Percentiles rank a stretch among this genome's conserved stretches.
Conservation (phyloP, 2,329 filamentous ascomycete species). For the Trichoderma guizhouense region DNA sequence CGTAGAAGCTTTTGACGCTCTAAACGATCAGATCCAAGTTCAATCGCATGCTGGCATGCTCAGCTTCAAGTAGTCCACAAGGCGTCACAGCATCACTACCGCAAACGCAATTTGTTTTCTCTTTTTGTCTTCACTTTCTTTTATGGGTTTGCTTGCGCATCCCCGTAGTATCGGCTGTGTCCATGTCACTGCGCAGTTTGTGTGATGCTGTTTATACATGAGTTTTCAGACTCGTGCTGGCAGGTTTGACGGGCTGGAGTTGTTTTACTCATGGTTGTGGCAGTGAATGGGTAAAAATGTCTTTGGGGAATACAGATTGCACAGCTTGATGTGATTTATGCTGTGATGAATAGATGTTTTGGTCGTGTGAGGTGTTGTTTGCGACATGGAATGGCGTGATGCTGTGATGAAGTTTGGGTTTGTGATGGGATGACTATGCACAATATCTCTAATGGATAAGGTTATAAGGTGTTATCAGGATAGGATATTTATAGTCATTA, state of each 20-base stretch:
- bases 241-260: too few species aligned
- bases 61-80: conserved; percentile 11
- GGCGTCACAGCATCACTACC: conserved; percentile 5
- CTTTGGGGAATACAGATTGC: not conserved
- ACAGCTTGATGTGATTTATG: not conserved
- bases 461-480: too few species aligned
- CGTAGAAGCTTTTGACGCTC: not conserved
- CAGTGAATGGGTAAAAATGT: too few species aligned
- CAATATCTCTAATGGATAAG: not conserved
- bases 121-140: not conserved
- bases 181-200: not conserved
- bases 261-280: too few species aligned
- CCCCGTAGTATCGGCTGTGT: not conserved
- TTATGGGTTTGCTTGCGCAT: not conserved
- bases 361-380: not conserved
- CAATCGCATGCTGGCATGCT: not conserved
- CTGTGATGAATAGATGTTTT: not conserved
- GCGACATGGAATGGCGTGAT: not conserved
- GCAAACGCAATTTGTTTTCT: not conserved
- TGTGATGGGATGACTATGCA: not conserved
- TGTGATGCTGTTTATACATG: not conserved
- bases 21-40: not conserved
- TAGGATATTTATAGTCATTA: not conserved
- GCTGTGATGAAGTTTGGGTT: not conserved
- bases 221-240: not conserved